Conservation (phyloP, 768 basidiomycete genomes). For the Austroboletus eburneus region DNA sequence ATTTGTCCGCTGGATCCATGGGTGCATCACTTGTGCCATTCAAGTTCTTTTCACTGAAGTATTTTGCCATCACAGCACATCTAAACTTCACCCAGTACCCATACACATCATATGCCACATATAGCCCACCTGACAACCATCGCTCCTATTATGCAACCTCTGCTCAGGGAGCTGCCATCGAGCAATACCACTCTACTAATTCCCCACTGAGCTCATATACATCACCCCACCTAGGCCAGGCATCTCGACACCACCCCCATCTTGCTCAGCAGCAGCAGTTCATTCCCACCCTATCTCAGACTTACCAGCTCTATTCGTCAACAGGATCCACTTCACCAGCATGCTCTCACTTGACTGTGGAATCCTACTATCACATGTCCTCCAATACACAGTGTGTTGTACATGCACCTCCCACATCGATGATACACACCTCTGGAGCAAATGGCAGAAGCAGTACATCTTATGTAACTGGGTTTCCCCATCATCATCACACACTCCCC, state of each 20-base stretch:
- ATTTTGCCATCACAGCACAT: slow-evolving; percentile 15
- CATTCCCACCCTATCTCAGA: too few relatives aligned
- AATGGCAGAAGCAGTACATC: slow-evolving; percentile 12
- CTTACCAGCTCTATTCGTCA: slow-evolving; percentile 33
- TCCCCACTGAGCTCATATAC: too few relatives aligned
- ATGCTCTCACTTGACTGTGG: slow-evolving; percentile 27
- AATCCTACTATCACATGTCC: too few relatives aligned
- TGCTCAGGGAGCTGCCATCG: slow-evolving; percentile 13
- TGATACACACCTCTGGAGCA: slow-evolving; percentile 7
- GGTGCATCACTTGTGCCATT: slow-evolving; percentile 22
- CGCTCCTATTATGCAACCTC: slow-evolving; percentile 25
- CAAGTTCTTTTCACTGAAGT: too few relatives aligned
- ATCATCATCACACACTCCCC: too few relatives aligned
- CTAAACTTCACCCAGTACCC: slow-evolving; percentile 15
- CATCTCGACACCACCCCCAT: too few relatives aligned
- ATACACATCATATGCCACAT: slow-evolving; percentile 20
- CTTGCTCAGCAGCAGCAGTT: too few relatives aligned
- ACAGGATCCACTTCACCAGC: slow-evolving; percentile 24
- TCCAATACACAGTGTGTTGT: slow-evolving; percentile 32
- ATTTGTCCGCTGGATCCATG: slow-evolving; percentile 20
- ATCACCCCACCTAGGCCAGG: too few relatives aligned
- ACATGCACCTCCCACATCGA: slow-evolving; percentile 13
- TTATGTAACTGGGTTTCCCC: slow-evolving; percentile 5
- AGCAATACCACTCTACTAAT: slow-evolving; percentile 20
- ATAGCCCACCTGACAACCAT: slow-evolving; percentile 15